Evolutionary conservation across 2,329 filamentous ascomycete species (phyloP).

Genomic region (Curvularia verruculosa): DNA sequence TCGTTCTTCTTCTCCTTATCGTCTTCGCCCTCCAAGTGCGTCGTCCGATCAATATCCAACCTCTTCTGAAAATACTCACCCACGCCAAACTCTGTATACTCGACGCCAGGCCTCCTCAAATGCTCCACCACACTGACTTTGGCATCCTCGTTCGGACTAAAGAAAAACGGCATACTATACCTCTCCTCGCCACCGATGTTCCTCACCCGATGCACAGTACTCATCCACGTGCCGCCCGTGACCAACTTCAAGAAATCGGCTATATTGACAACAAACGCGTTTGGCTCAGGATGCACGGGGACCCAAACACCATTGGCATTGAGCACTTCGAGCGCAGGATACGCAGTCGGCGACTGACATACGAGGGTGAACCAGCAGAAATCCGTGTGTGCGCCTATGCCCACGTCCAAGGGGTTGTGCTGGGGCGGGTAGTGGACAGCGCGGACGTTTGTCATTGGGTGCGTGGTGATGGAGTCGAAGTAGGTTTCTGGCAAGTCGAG

Average conservation of each 20-base stretch:
- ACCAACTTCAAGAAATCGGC: constrained; percentile 51
- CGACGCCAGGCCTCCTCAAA: constrained; percentile 33
- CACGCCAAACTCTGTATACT: constrained; percentile 40
- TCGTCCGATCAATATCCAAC: constrained; percentile 41
- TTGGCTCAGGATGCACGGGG: constrained; percentile 43
- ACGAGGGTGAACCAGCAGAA: constrained; percentile 54
- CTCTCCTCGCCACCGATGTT: constrained; percentile 49
- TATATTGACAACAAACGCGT: constrained; percentile 52
- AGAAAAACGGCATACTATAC: constrained; percentile 53
- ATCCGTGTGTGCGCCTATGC: constrained; percentile 52
- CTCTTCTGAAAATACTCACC: constrained; percentile 44
- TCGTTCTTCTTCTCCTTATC: constrained; percentile 6
- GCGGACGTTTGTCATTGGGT: constrained; percentile 53
- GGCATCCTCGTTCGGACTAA: constrained; percentile 46
- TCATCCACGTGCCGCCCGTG: constrained; percentile 50
- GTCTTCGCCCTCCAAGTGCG: constrained; percentile 31
- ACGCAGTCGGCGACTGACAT: constrained; percentile 32
- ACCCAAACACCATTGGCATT: constrained; percentile 53
- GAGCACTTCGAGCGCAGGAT: constrained; percentile 49
- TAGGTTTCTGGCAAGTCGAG: constrained; percentile 49
- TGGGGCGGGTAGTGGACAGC: constrained; percentile 52
- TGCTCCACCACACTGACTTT: constrained; percentile 38
- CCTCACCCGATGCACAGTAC: constrained; percentile 51
- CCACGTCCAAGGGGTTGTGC: constrained; percentile 38
- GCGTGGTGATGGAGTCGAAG: constrained; percentile 48